Conservation (phyloP, 2,329 filamentous ascomycete species). For the Monilinia fructigena region DNA sequence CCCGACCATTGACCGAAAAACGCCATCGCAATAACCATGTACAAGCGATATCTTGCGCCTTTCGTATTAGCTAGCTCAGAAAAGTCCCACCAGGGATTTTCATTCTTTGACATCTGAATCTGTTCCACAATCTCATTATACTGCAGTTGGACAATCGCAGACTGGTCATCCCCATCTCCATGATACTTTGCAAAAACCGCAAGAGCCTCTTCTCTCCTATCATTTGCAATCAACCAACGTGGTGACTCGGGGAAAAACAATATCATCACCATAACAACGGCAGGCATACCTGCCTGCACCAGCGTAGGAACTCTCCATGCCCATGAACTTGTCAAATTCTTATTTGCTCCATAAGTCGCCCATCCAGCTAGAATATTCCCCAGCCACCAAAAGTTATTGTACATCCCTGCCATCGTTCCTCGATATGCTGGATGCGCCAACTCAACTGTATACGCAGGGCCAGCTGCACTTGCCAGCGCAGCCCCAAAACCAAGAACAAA, state of each 20-base stretch:
- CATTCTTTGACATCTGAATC: slow-evolving; percentile 47
- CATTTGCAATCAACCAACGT: slow-evolving; percentile 49
- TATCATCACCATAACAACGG: slow-evolving; percentile 48
- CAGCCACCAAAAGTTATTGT: slow-evolving; percentile 4
- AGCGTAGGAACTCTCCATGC: slow-evolving; percentile 61
- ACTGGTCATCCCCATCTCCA: slow-evolving; percentile 53
- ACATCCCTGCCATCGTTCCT: background rate
- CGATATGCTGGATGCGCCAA: background rate
- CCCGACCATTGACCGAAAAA: slow-evolving; percentile 52
- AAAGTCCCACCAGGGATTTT: slow-evolving; percentile 62
- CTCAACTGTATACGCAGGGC: background rate
- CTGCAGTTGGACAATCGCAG: slow-evolving; percentile 55
- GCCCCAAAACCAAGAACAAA: slow-evolving; percentile 59
- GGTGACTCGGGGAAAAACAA: slow-evolving; percentile 43
- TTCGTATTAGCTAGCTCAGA: slow-evolving; percentile 51
- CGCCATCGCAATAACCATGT: slow-evolving; percentile 51
- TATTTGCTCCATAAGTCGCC: background rate
- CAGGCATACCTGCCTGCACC: slow-evolving; percentile 48
- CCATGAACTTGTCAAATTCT: slow-evolving; percentile 24
- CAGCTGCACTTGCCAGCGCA: slow-evolving; percentile 52
- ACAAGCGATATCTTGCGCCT: slow-evolving; percentile 49
- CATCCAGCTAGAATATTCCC: background rate
- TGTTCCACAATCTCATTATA: slow-evolving; percentile 56
- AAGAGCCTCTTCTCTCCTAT: slow-evolving; percentile 55
- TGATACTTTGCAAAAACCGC: slow-evolving; percentile 58